Conservation (phyloP, 345 rosid genomes). For the Ricinus communis region DNA sequence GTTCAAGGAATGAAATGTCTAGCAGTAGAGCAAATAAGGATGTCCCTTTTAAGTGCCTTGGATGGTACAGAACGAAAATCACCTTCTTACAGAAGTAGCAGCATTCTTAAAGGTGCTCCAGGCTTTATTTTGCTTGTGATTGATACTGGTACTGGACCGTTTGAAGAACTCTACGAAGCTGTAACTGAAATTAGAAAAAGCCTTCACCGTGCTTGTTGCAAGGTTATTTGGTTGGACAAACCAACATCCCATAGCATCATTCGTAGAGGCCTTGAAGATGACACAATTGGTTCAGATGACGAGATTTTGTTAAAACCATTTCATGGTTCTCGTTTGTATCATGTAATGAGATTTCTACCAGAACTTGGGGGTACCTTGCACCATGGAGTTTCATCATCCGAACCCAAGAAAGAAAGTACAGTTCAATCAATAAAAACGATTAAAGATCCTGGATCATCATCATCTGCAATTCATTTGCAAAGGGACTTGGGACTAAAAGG, state of each 20-base stretch:
- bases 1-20: conserved; percentile 37
- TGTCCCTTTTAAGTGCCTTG: conserved; percentile 47
- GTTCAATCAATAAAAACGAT: not conserved
- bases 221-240: conserved; percentile 70
- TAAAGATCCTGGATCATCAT: conserved; percentile 4
- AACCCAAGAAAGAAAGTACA: conserved; percentile 20
- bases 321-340: conserved; percentile 66
- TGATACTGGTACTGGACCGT: conserved; percentile 53
- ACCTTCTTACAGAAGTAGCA: conserved; percentile 27
- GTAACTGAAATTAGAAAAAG: conserved; percentile 50
- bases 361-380: conserved; percentile 46
- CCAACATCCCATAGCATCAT: conserved; percentile 34
- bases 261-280: conserved; percentile 8
- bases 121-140: conserved; percentile 52
- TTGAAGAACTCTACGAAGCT: conserved; percentile 27
- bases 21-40: conserved; percentile 36
- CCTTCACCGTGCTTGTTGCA: conserved; percentile 33
- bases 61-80: conserved; percentile 46
- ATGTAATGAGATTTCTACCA: conserved; percentile 52
- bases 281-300: conserved; percentile 30
- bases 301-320: conserved; percentile 53
- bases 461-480: conserved; percentile 16
- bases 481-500: conserved; percentile 30
- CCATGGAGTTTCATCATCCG: conserved; percentile 17
- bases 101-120: conserved; percentile 10